phyloP scores from a whole-genome alignment of 768 basidiomycete genomes.

The Lepiota brunneoincarnata region DNA sequence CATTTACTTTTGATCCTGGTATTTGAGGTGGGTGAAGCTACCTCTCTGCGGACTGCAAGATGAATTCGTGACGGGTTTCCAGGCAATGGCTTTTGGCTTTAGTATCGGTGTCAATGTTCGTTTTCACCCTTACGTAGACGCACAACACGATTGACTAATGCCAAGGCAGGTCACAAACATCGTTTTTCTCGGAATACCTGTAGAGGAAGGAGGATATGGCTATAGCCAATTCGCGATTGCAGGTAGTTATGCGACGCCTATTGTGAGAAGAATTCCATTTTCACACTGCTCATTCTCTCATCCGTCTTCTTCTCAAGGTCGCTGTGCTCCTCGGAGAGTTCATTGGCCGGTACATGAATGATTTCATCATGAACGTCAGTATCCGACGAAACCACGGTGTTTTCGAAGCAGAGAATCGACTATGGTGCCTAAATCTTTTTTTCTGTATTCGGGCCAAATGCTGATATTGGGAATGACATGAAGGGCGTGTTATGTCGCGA shows the following conservation, averaged over 20 bases:
- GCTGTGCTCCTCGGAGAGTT: constrained; percentile 53
- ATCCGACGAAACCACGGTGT: constrained; percentile 53
- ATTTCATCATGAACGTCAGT: constrained; percentile 44
- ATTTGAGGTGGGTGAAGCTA: constrained; percentile 44
- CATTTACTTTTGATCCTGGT: constrained; percentile 39
- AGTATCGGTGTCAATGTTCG: constrained; percentile 32
- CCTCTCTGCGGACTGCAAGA: constrained; percentile 49
- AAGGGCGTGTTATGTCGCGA: constrained; percentile 60
- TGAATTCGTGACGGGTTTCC: constrained; percentile 44
- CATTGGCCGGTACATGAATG: constrained; percentile 50
- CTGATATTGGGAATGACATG: too few relatives aligned
- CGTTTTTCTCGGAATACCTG: constrained; percentile 18
- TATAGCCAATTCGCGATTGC: constrained; percentile 10
- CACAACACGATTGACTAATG: constrained; percentile 22
- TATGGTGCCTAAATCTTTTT: too few relatives aligned
- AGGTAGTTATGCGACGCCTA: constrained; percentile 7
- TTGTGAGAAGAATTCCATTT: background rate
- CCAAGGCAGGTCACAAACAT: constrained; percentile 31
- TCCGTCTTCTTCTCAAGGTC: constrained; percentile 38
- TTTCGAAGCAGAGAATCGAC: constrained; percentile 57
- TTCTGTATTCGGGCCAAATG: too few relatives aligned
- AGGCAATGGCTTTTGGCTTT: constrained; percentile 36
- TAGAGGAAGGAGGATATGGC: background rate
- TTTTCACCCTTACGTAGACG: background rate
- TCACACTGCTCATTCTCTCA: constrained; percentile 27